Evolutionary conservation across 768 basidiomycete species (phyloP), one percentile per base, ranked within the genome.

Genomic region (Xerocomellus intermedius): DNA sequence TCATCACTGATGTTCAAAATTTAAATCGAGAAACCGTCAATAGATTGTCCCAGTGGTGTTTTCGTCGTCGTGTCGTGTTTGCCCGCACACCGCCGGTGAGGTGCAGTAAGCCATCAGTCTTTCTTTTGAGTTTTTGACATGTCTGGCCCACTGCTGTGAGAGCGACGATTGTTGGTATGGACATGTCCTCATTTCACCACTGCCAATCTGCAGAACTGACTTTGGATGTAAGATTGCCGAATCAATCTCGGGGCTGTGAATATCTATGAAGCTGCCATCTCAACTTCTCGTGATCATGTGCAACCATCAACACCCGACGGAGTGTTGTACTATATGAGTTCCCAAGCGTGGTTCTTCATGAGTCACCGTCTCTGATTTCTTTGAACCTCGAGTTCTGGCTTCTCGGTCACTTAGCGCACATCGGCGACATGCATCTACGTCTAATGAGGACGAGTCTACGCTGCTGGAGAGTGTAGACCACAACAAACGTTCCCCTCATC

Each of bases 1-100:
- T 52, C 86, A 89, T 73, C 77, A 78, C 62, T 78, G 50, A 72
- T 68, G 47, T 61, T 50, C 44, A 43, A 52, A 37, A 57, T 17
- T 17, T 54, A 54, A 60, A 63, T 26, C 54, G 19, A 50, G 43
- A 56, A 42, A 35, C 35, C 41, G 13, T 46, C 55, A 58, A 68
- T 68, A 68, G 65, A 66, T 38, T 22, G 43, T 30, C 13, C 21
- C 17, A 1, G 33, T 22, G 32, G 50, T 33, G 26, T 13, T 44
- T 56, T 48, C 33, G 24, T 43, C 33, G 24, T 43, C 28, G 39
- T 45, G 7, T 28, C 26, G n/a, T 43, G 8, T 33, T 41, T 47
- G 6, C n/a, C 22, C 17, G 28, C 22, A 44, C 41, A 38, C 10
- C 28, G 35, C 47, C 28, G 13, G 36, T 39, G 35, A 33, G n/a